A percentile compares a stretch with the other conserved stretches of the same genome.
Conservation (phyloP, 1,139 yeast species). For the Scheffersomyces lignicola region DNA sequence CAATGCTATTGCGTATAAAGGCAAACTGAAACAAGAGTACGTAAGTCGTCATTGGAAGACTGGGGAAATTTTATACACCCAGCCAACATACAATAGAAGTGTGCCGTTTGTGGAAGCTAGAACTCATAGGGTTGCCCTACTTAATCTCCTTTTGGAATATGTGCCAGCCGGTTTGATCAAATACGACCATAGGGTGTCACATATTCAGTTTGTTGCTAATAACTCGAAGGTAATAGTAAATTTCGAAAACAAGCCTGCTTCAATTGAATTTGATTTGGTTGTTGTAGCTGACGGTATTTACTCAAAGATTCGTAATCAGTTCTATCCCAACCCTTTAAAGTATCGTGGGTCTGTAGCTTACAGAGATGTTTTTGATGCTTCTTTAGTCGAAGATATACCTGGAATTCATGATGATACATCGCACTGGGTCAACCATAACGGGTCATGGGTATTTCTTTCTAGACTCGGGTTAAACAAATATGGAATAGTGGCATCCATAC, state of each 20-base stretch:
- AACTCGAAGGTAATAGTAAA: slow-evolving; percentile 1
- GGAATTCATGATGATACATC: slow-evolving; percentile 12
- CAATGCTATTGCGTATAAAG: slow-evolving; percentile 3
- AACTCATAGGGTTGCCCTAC: slow-evolving; percentile 3
- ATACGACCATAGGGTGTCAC: slow-evolving; percentile 1
- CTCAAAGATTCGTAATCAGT: slow-evolving; percentile 4
- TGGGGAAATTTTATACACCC: slow-evolving; percentile 2
- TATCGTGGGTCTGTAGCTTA: slow-evolving; percentile 7
- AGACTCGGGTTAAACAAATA: slow-evolving; percentile 12
- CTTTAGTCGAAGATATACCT: slow-evolving; percentile 14
- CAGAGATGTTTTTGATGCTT: slow-evolving; percentile 13
- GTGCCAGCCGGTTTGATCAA: slow-evolving; percentile 1
- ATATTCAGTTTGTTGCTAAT: neutral
- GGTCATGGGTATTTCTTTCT: slow-evolving; percentile 11
- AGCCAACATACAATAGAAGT: slow-evolving; percentile 4
- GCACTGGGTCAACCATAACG: slow-evolving; percentile 11
- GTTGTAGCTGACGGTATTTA: slow-evolving; percentile 4
- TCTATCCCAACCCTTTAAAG: neutral
- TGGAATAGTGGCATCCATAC: slow-evolving; percentile 13
- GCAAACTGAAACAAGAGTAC: neutral
- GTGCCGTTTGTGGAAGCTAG: slow-evolving; percentile 2
- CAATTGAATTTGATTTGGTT: neutral
- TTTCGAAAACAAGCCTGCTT: slow-evolving; percentile 2
- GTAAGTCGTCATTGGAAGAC: slow-evolving; percentile 3
- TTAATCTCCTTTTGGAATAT: neutral